Evolutionary conservation across 1,284 basidiomycete genomes (phyloP), one percentile per base, ranked within the genome.

Genomic region (Inonotus obliquus): DNA sequence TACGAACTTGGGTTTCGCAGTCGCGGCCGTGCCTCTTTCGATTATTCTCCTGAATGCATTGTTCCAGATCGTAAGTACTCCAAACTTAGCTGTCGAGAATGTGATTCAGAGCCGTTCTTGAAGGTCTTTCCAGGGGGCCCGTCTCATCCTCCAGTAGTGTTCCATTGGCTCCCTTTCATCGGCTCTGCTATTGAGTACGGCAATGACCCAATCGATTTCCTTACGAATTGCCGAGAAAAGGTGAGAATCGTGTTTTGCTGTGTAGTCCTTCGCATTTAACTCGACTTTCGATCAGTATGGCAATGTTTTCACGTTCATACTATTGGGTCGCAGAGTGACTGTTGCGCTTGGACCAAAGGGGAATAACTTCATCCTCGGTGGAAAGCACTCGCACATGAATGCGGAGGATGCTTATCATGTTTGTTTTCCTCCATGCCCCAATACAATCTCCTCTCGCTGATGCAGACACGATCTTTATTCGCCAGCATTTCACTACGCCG

Each of bases 351-450:
- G 95, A 37, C 81, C 94, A 38, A 91, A 92, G 73, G 96, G 96
- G 25, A 96, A 92, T 74, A 96, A 98, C 77, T 89, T 98, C 67
- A 81, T 98, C 61, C 84, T 98, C 38, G 96, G 97, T 63, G 97
- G 96, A 47, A 96, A 95, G 76, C 86, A 93, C 48, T 86, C 86
- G 2, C 87, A 94, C 48, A 89, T 99, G 65, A 96, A 91, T 48
- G 97, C 96, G 1, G 96, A 99, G 76, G 94, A 96, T 65, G 96
- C 95, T 7, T 99, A 99, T 75, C 94, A 88, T 32, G 92, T 93
- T 69, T 65, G 81, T 52, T 25, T 21, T 39, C n/a, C 2, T 9
- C n/a, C 29, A 1, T 37, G 13, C n/a, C n/a, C 23, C 21, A 9
- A 9, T 32, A 49, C 13, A 9, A 32, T 21, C n/a, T n/a, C n/a